phyloP scores from a whole-genome alignment of 1,139 yeast genomes.

The Yamadazyma blattariae region DNA sequence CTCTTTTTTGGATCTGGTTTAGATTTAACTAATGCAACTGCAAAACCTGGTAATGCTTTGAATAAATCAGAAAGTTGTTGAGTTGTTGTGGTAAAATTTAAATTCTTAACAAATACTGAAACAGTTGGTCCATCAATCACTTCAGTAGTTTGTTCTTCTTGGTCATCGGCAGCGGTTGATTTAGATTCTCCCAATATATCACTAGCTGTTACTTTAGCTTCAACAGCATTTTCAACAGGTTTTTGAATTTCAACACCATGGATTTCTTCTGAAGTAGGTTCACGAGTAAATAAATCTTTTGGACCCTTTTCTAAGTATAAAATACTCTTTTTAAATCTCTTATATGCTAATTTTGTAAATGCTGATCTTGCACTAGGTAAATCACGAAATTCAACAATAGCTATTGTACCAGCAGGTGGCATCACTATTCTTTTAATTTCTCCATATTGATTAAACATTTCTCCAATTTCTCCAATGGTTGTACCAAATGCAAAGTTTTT shows the following conservation, averaged over 20 bases:
- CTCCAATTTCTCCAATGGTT: slow-evolving; percentile 73
- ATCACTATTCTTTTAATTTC: slow-evolving; percentile 75
- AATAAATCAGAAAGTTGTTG: slow-evolving; percentile 58
- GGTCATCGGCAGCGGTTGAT: slow-evolving; percentile 10
- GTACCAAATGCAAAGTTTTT: slow-evolving; percentile 92
- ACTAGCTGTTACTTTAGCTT: slow-evolving; percentile 27
- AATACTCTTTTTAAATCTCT: slow-evolving; percentile 82
- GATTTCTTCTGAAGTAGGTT: slow-evolving; percentile 42
- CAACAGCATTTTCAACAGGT: slow-evolving; percentile 22
- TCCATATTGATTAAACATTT: slow-evolving; percentile 77
- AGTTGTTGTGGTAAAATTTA: slow-evolving; percentile 78
- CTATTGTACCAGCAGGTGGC: slow-evolving; percentile 98
- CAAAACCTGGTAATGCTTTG: slow-evolving; percentile 72
- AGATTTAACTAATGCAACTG: slow-evolving; percentile 78
- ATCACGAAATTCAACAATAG: slow-evolving; percentile 88
- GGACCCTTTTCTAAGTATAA: slow-evolving; percentile 95
- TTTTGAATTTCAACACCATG: slow-evolving; percentile 13
- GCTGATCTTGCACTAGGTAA: slow-evolving; percentile 86
- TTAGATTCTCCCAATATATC: slow-evolving; percentile 21
- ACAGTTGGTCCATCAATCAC: slow-evolving; percentile 66
- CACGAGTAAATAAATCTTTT: slow-evolving; percentile 67
- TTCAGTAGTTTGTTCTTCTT: slow-evolving; percentile 21
- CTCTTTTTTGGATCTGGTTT: slow-evolving; percentile 82
- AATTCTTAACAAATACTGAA: slow-evolving; percentile 86
- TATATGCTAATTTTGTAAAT: slow-evolving; percentile 80